phyloP scores from a whole-genome alignment of 1,284 basidiomycete species.

The Tremellales sp. region DNA sequence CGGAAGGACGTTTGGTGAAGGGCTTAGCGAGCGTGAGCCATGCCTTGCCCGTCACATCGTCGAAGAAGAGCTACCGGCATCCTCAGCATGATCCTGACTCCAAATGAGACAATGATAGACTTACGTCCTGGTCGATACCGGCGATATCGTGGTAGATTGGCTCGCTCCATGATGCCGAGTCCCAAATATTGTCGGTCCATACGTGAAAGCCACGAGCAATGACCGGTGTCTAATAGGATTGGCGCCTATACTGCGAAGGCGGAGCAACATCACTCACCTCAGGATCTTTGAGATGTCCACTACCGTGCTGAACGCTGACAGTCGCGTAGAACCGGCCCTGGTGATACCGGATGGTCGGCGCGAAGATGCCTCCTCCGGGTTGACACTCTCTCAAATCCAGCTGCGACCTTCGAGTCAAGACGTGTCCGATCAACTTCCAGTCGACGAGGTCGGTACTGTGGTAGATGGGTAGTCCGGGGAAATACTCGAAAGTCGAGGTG shows the following conservation, averaged over 20 bases:
- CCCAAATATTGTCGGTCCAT: conserved; percentile 29
- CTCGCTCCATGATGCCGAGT: conserved; percentile 23
- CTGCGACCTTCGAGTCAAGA: conserved; percentile 20
- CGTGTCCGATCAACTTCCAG: conserved; percentile 33
- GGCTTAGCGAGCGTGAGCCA: conserved; percentile 16
- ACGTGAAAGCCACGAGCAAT: conserved; percentile 21
- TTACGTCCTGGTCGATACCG: conserved; percentile 30
- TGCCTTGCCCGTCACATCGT: conserved; percentile 19
- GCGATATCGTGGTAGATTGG: conserved; percentile 23
- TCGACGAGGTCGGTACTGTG: conserved; percentile 24
- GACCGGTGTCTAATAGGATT: background rate
- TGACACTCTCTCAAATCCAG: conserved; percentile 24
- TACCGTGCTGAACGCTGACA: conserved; percentile 1
- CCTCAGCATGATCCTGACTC: background rate
- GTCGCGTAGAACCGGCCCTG: conserved; percentile 26
- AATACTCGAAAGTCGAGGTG: conserved; percentile 28
- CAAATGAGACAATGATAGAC: background rate
- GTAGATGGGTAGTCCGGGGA: conserved; percentile 33
- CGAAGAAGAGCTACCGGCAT: conserved; percentile 22
- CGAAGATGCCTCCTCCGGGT: conserved; percentile 20
- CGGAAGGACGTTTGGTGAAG: background rate
- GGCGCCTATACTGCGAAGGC: background rate
- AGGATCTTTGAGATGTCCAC: background rate
- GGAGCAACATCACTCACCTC: background rate
- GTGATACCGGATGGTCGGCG: conserved; percentile 22